phyloP scores from a whole-genome alignment of 805 yeast species.

The Teunomyces funiuensis region DNA sequence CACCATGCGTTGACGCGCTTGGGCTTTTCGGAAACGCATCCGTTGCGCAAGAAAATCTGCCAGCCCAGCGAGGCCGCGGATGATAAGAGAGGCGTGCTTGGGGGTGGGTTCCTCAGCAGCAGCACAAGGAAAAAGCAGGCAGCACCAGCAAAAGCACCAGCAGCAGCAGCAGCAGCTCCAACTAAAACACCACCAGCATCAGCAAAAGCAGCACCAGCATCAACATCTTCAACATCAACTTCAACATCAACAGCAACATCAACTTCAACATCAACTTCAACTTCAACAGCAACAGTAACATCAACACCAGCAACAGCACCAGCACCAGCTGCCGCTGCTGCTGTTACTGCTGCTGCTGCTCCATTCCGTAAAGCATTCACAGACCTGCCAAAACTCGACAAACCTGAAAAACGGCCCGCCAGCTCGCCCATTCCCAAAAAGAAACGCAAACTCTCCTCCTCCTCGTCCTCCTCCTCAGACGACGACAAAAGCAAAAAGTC shows the following conservation, averaged over 20 bases:
- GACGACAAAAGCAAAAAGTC: conserved; percentile 17
- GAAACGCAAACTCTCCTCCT: conserved; percentile 13
- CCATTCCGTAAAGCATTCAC: conserved; percentile 19
- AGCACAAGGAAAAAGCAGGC: conserved; percentile 13
- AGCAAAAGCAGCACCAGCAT: conserved; percentile 3
- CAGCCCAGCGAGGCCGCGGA: conserved; percentile 18
- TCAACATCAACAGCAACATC: neutral
- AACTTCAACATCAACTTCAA: neutral
- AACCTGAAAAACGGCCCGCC: too few relatives aligned
- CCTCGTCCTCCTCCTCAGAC: conserved; percentile 24
- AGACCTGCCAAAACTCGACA: conserved; percentile 19
- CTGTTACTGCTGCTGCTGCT: neutral
- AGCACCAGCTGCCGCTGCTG: neutral
- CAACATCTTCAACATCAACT: neutral
- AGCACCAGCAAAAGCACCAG: conserved; percentile 8
- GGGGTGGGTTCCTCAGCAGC: conserved; percentile 24
- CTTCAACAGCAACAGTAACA: conserved; percentile 4
- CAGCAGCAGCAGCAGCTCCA: conserved; percentile 5
- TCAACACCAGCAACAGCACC: neutral
- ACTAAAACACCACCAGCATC: conserved; percentile 1
- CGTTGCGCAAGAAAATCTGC: conserved; percentile 35
- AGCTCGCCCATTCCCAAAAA: conserved; percentile 19
- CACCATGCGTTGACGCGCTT: conserved; percentile 40
- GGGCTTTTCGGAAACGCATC: conserved; percentile 45
- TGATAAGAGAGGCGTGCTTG: conserved; percentile 32